phyloP scores from a whole-genome alignment of 1,139 yeast species.

The Debaryomyces robertsiae region DNA sequence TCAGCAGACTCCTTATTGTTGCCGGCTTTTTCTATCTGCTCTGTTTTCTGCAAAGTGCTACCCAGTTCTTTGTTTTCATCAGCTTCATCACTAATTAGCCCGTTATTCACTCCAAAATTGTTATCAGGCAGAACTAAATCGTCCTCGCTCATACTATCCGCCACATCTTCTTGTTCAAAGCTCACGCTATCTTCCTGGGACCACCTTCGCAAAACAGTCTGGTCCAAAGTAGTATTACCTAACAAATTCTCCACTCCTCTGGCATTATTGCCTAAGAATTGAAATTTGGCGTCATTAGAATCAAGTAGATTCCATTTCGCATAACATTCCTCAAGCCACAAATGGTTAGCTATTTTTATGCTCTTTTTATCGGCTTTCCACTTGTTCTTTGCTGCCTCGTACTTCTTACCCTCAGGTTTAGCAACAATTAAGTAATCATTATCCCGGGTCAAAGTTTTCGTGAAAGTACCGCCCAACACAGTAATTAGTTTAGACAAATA shows the following conservation, averaged over 20 bases:
- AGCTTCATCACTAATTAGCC: background rate
- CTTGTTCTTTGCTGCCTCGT: conserved; percentile 69
- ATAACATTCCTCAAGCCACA: conserved; percentile 89
- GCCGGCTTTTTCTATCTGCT: conserved; percentile 8
- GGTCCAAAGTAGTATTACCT: conserved; percentile 53
- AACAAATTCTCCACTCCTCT: conserved; percentile 44
- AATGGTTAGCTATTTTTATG: conserved; percentile 66
- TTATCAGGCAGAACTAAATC: conserved; percentile 18
- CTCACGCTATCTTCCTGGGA: conserved; percentile 23
- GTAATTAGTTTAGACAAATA: conserved; percentile 68
- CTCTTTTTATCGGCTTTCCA: conserved; percentile 39
- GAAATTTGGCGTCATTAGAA: conserved; percentile 44
- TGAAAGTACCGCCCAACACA: conserved; percentile 75
- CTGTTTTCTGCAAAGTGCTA: conserved; percentile 14
- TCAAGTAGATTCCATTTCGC: conserved; percentile 60
- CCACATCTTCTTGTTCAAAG: conserved; percentile 23
- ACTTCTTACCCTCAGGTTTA: conserved; percentile 70
- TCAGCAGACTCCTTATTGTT: background rate
- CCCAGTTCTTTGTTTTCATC: conserved; percentile 14
- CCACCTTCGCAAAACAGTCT: conserved; percentile 43
- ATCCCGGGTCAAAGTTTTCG: conserved; percentile 64
- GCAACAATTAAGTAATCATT: conserved; percentile 79
- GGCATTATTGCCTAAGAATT: conserved; percentile 45
- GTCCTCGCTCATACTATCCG: conserved; percentile 42
- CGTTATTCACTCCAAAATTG: background rate